Conservation (phyloP, 2,329 filamentous ascomycete species). For the Lasiodiplodia theobromae region DNA sequence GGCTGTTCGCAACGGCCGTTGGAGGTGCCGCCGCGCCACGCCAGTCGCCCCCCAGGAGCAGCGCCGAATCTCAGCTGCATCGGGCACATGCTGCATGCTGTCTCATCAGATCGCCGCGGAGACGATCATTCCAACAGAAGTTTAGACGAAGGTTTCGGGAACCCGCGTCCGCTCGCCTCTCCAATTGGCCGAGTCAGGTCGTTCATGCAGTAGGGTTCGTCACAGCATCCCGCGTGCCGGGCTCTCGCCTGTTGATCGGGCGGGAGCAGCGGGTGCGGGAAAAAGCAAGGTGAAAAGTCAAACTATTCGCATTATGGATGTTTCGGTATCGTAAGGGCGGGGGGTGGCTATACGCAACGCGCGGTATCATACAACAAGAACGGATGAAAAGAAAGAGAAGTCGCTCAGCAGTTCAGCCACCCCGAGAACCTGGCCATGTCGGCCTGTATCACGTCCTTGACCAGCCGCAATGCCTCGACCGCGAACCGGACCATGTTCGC, state of each 20-base stretch:
- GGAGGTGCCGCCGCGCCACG: neutral
- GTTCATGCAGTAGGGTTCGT: neutral
- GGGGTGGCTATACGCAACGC: neutral
- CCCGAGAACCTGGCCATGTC: conserved; percentile 24
- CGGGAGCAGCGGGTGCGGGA: conserved; percentile 9
- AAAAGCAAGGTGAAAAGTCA: conserved; percentile 4
- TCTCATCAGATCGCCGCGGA: conserved; percentile 1
- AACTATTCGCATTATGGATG: neutral
- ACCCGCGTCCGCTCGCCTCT: neutral
- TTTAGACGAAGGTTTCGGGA: conserved; percentile 15
- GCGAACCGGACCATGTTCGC: conserved; percentile 71
- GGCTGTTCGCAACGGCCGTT: neutral
- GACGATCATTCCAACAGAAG: conserved; percentile 14
- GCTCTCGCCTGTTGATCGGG: neutral
- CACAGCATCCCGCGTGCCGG: neutral
- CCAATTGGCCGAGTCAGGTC: neutral
- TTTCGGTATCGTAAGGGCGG: neutral
- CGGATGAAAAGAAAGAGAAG: neutral
- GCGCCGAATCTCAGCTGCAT: neutral
- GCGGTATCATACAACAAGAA: conserved; percentile 21
- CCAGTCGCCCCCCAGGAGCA: neutral
- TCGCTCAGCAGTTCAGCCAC: conserved; percentile 21
- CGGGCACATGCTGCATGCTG: neutral
- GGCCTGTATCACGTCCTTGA: conserved; percentile 57
- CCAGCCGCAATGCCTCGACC: conserved; percentile 61